Base-by-base conservation (phyloP, 345 rosid genomes). In the Pistacia vera region DNA sequence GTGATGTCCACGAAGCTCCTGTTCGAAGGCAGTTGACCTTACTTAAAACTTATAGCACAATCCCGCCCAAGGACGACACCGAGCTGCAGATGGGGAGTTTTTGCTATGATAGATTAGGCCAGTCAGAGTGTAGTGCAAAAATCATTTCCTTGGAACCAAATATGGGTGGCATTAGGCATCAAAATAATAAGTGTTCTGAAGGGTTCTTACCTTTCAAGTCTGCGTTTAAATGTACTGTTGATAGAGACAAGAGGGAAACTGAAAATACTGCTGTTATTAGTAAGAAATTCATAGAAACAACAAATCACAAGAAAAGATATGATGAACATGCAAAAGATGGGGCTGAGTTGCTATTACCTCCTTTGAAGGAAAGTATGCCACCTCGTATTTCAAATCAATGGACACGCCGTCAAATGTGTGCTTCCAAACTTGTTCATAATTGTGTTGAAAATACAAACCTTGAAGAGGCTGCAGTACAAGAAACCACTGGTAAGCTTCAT, bases 41-140 rank as follows among this genome's bases (percentile, higher is more conserved):
- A 54, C 85, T 89, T 62, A 87, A 80, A 75, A 75, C 71, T 75
- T 85, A 83, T 77, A 86, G 90, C 78, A 81, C 72, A 51, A 35
- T 77, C 35, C 58, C 66, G 63, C 78, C 78, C 57, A 83, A 81
- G 56, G 44, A 61, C 51, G 68, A 77, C 46, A 35, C 74, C 18
- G 48, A n/a, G 25, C 59, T 77, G 56, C 79, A 81, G 66, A 63
- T 36, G 46, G 72, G 57, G 58, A 72, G 67, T 46, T 56, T 36
- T 69, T 46, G n/a, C 71, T 25, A 54, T 75, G 51, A 75, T 80
- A 73, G 46, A 70, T 52, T 55, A 25, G 22, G 72, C 33, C 60
- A 73, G 49, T 75, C 81, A 71, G 48, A 65, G 60, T 17, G 57
- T 59, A 63, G 11, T 59, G 57, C 44, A 25, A 67, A 78, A 54